Base-by-base conservation (phyloP, 352 stramenopile genomes). In the Globisporangium solare region DNA sequence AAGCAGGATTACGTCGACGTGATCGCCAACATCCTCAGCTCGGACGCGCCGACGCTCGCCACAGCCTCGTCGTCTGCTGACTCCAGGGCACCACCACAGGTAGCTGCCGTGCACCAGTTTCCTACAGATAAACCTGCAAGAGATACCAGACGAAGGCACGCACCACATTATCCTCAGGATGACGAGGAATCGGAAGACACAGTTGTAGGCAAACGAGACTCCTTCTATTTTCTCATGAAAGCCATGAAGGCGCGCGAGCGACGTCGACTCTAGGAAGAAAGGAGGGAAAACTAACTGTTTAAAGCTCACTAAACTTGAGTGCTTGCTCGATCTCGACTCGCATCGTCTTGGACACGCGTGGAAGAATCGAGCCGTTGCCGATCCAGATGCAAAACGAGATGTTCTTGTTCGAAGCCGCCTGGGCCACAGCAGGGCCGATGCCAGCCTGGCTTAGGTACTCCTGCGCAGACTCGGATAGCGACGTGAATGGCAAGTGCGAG, bases 381-480 rank as follows among this genome's bases (percentile, higher is more conserved):
- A 93, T 58, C 83, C 82, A 94, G 49, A 92, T 68, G 51, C 92
- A 91, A 60, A 90, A 81, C 37, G 71, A 67, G 13, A 92, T 54
- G n/a, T 58, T 67, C 10, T 65, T 54, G 48, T 87, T 63, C 2
- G 60, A 51, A 20, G 66, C 63, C 31, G 84, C 51, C 39, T 73
- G 68, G 17, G 78, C 80, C 54, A 92, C 76, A 0, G 70, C 80
- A 42, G 84, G 84, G 5, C 84, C 84, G 31, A 90, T 41, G 0
- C 71, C 14, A 45, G 84, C 65, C 2, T 27, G 48, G 3, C 58
- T 45, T 0, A 92, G 61, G 3, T 58, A 43, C 14, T 62, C 58
- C 20, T 87, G 74, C 27, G 70, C 56, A n/a, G 62, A 54, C 3
- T 52, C 37, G 2, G 76, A 75, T 10, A 94, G 58, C 24, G 67